Base-by-base conservation (phyloP, 352 stramenopile genomes). In the Globisporangium megalacanthum region DNA sequence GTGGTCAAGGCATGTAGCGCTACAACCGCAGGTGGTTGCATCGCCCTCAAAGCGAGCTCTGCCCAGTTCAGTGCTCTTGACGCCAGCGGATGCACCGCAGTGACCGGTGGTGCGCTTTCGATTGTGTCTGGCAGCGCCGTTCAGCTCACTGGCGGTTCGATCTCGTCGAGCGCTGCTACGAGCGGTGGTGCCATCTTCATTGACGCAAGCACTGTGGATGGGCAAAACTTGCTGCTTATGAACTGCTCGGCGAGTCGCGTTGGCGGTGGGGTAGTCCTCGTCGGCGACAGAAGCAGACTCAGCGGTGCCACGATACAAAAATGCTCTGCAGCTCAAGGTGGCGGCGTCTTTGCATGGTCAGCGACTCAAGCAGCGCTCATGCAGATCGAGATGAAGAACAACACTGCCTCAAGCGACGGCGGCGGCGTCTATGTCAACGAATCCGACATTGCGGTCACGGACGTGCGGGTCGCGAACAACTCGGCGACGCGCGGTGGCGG, bases 121-220 rank as follows among this genome's bases (percentile, higher is more conserved):
- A n/a, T 63, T 25, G 33, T 20, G 2, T 25, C 25, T 0, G 14
- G 22, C 22, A 77, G 70, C 47, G 59, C 60, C 11, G 2, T 79
- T 25, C 46, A 47, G n/a, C 31, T 75, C 8, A 3, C 52, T 0
- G 15, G 60, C 14, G 25, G 41, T 3, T 44, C 19, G 6, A 48
- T 82, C 29, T 22, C 0, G 29, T 48, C 29, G 1, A 69, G 63
- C 25, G 54, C 15, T 5, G 68, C 62, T n/a, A 15, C 35, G 25
- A 69, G 49, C 33, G 73, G 70, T 11, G 67, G 50, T 37, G 73
- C 60, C 3, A 56, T 76, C n/a, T 76, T 66, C 35, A 57, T 77
- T 9, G 51, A 73, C 33, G 50, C 57, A 1, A 82, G 73, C 17
- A 52, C 51, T 19, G 5, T 78, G 3, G 25, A 52, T 14, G 65